Evolutionary conservation across 495 filamentous ascomycete genomes (phyloP).

Genomic region (Penicillium longicatenatum): DNA sequence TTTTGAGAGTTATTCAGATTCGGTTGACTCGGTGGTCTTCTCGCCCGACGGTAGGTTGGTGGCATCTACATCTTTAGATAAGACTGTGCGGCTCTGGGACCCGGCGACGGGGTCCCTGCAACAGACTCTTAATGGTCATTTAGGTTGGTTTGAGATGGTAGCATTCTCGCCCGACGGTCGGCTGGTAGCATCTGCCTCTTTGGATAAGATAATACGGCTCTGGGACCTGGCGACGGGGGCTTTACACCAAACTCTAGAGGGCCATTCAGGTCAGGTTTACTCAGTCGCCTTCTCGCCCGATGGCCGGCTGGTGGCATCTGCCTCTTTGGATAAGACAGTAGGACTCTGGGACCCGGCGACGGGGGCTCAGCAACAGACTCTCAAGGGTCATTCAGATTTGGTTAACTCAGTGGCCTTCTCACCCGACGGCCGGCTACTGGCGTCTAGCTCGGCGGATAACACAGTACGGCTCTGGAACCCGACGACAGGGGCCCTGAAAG

Average conservation of each 20-base stretch:
- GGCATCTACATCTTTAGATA: conserved; percentile 10
- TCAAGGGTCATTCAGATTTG: background rate
- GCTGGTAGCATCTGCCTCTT: background rate
- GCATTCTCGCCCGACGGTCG: background rate
- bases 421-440: background rate
- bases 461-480: too few species aligned
- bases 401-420: background rate
- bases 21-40: too few species aligned
- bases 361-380: background rate
- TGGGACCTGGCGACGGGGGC: conserved; percentile 34
- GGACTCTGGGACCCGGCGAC: background rate
- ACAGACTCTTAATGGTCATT: too few species aligned
- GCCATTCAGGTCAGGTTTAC: background rate
- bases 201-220: conserved; percentile 31
- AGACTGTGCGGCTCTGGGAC: conserved; percentile 40
- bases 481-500: too few species aligned
- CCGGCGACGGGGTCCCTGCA: conserved; percentile 21
- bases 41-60: background rate
- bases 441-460: too few species aligned
- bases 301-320: conserved; percentile 30
- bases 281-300: conserved; percentile 38
- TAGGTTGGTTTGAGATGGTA: too few species aligned
- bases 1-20: too few species aligned
- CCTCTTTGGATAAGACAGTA: conserved; percentile 17
- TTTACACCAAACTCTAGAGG: conserved; percentile 26